Conservation (phyloP, 441 rosid species). For the Macaranga tanarius region DNA sequence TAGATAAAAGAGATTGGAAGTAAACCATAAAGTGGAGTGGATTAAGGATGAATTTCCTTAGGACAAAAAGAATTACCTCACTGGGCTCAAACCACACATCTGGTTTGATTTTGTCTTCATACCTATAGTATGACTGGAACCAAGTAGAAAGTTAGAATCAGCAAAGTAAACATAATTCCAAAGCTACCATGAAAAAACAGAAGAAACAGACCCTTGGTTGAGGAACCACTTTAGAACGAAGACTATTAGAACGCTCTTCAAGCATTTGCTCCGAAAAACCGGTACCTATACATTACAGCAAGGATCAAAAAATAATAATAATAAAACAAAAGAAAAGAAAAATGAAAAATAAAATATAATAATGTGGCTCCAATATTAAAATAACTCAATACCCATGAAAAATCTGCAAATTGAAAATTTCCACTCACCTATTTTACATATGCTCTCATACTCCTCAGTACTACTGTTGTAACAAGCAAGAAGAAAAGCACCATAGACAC, state of each 20-base stretch:
- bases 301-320: conserved; percentile 11
- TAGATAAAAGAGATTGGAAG: neutral
- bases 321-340: neutral
- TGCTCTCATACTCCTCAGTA: conserved; percentile 86
- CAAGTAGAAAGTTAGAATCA: conserved; percentile 22
- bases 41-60: neutral
- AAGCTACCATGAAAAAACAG: conserved; percentile 9
- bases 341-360: neutral
- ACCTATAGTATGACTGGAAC: conserved; percentile 72
- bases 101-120: conserved; percentile 62
- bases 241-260: conserved; percentile 80
- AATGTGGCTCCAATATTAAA: conserved; percentile 6
- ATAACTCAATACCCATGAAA: conserved; percentile 4
- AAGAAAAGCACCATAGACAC: conserved; percentile 90
- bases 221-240: conserved; percentile 69
- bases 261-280: conserved; percentile 86
- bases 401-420: conserved; percentile 20
- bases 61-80: conserved; percentile 55
- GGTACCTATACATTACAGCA: conserved; percentile 51
- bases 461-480: conserved; percentile 80
- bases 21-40: neutral
- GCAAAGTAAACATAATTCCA: conserved; percentile 15
- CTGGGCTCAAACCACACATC: conserved; percentile 94
- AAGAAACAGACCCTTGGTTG: conserved; percentile 64
- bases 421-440: conserved; percentile 80